phyloP scores from a whole-genome alignment of 305 asterid species.

The Ajuga reptans region DNA sequence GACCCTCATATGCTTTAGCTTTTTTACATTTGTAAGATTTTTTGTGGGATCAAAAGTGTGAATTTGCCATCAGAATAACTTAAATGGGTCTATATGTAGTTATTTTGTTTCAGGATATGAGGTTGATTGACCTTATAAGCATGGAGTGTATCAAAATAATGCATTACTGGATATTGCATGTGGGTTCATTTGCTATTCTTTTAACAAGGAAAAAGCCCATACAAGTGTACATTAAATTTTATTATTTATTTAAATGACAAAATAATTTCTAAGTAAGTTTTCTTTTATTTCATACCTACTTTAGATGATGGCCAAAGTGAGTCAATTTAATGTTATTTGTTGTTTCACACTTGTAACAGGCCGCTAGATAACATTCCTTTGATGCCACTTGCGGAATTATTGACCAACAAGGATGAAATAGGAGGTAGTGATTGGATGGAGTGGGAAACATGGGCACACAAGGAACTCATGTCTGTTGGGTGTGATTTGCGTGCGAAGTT shows the following conservation, averaged over 20 bases:
- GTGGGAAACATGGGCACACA: conserved; percentile 85
- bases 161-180: background rate
- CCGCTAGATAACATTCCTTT: conserved; percentile 52
- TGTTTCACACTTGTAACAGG: conserved; percentile 33
- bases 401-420: conserved; percentile 20
- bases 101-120: background rate
- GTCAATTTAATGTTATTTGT: background rate
- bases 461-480: conserved; percentile 72
- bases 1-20: background rate
- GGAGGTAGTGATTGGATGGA: conserved; percentile 39
- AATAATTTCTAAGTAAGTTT: background rate
- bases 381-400: conserved; percentile 44
- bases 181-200: background rate
- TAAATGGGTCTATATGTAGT: background rate
- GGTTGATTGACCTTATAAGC: background rate
- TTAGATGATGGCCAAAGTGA: background rate
- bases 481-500: conserved; percentile 70
- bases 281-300: background rate
- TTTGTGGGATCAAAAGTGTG: background rate
- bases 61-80: background rate
- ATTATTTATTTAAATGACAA: background rate
- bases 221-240: background rate
- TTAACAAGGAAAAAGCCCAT: background rate
- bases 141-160: background rate
- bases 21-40: background rate